Base-by-base conservation (phyloP, 257 asterid species). In the Penstemon eatonii region DNA sequence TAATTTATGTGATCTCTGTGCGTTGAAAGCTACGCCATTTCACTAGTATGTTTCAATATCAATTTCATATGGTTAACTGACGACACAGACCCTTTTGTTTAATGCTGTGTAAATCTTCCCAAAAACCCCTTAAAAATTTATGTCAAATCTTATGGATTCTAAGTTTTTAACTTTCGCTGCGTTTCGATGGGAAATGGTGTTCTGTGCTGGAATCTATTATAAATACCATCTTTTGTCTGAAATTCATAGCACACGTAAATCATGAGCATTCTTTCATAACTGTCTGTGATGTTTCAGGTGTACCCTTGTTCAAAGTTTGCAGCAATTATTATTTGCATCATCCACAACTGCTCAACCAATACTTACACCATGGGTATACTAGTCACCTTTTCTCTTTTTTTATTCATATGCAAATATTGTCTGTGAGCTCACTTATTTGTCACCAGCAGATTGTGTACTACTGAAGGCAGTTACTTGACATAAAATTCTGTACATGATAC, bases 261-360 rank as follows among this genome's bases (percentile, higher is more conserved):
- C 51, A 33, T 25, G 55, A 65, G 53, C 45, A 57, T 63, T 66
- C 33, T 25, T 25, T 25, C 33, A 25, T 25, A 65, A 40, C 47
- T 65, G 42, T 25, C 2, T 25, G 42, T 76, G 33, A 63, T 78
- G 39, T 78, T 73, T 68, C 83, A 93, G 99, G 88, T 90, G 96
- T 67, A 90, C 86, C 41, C 99, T 87, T 64, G 91, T 93, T 63
- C 99, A 91, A 76, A 93, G 95, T 76, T 72, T 93, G 87, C 99
- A 93, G 87, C 99, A 93, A 75, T 73, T 89, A 47, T 72, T 93
- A 72, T 93, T 90, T 78, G 99, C 99, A 73, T 93, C 99, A 45
- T 93, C 99, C 19, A 90, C 99, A 76, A 90, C 99, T 41, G 97
- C 95, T 4, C 99, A 93, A 64, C 99, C 96, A 39, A 93, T 93